These are phyloP conservation scores for Dionaea muscipula DNA, from an alignment of 179 eudicot genomes.

Conservation along the genomic window DNA sequence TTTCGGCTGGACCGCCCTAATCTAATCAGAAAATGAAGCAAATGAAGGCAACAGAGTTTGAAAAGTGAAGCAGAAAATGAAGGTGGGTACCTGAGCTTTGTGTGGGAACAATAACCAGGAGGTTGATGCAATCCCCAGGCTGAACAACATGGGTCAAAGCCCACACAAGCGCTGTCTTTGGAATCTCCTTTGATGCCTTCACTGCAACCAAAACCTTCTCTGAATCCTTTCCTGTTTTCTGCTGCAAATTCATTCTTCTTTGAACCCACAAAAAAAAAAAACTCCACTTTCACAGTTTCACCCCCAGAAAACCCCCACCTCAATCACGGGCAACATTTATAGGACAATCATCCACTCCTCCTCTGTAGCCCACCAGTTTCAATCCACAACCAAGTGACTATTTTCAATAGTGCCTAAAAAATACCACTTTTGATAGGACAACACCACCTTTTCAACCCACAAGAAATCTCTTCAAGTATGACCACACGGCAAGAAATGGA, in stretches of 20 bases:
- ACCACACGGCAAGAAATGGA: too few species aligned
- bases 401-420: too few species aligned
- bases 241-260: slow-evolving; percentile 24
- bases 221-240: slow-evolving; percentile 25
- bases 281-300: not conserved
- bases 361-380: too few species aligned
- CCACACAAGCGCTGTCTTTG: slow-evolving; percentile 81
- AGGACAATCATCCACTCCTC: too few species aligned
- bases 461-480: too few species aligned
- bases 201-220: slow-evolving; percentile 91
- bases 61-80: not conserved
- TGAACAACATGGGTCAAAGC: slow-evolving; percentile 97
- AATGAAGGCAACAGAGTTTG: not conserved
- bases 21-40: not conserved
- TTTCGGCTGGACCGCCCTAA: too few species aligned
- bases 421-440: too few species aligned
- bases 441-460: too few species aligned
- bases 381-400: too few species aligned
- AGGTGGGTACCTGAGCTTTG: slow-evolving; percentile 49
- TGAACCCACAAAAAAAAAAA: not conserved
- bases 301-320: not conserved
- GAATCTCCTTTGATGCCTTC: slow-evolving; percentile 82
- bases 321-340: not conserved
- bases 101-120: slow-evolving; percentile 72
- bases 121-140: slow-evolving; percentile 83